A percentile compares a stretch with the other conserved stretches of the same genome.
These are phyloP conservation scores for Chaetomium globosum DNA, from an alignment of 2,329 filamentous ascomycete genomes.

Conservation along the genomic window DNA sequence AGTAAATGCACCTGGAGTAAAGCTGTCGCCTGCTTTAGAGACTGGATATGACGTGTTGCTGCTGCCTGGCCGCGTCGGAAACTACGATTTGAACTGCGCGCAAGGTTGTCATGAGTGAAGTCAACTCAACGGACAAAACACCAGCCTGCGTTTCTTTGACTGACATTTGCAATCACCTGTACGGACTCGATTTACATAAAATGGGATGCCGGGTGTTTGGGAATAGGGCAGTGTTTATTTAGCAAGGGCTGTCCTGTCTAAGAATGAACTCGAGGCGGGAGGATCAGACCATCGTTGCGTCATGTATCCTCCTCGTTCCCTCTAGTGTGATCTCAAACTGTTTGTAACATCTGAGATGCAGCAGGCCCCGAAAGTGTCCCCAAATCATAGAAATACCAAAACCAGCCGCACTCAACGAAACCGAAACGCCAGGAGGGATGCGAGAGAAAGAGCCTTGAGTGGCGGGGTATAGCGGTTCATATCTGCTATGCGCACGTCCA, in stretches of 20 bases:
- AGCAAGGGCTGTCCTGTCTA: not conserved
- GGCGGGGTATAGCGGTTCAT: not conserved
- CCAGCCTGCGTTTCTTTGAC: no score
- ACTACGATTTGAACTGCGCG: not conserved
- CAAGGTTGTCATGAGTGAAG: not conserved
- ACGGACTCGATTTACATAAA: not conserved
- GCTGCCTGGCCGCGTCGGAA: not conserved
- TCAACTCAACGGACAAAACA: not conserved
- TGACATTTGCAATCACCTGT: no score
- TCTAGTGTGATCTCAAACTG: not conserved
- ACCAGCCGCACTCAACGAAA: slow-evolving; percentile 11
- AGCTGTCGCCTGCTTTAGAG: not conserved
- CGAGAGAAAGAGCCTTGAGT: slow-evolving; percentile 7
- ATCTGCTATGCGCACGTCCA: slow-evolving; percentile 8
- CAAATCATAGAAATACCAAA: slow-evolving; percentile 12
- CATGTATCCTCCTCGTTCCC: not conserved
- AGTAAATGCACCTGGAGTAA: not conserved
- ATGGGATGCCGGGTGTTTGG: not conserved
- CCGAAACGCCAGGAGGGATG: slow-evolving; percentile 25
- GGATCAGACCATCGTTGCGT: slow-evolving; percentile 6
- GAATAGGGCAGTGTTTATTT: not conserved
- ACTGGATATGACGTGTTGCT: not conserved
- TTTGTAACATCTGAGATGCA: not conserved
- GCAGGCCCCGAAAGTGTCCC: not conserved
- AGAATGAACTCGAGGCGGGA: not conserved